Conservation (phyloP, 2,329 filamentous ascomycete genomes). For the Pseudogymnoascus sp. region DNA sequence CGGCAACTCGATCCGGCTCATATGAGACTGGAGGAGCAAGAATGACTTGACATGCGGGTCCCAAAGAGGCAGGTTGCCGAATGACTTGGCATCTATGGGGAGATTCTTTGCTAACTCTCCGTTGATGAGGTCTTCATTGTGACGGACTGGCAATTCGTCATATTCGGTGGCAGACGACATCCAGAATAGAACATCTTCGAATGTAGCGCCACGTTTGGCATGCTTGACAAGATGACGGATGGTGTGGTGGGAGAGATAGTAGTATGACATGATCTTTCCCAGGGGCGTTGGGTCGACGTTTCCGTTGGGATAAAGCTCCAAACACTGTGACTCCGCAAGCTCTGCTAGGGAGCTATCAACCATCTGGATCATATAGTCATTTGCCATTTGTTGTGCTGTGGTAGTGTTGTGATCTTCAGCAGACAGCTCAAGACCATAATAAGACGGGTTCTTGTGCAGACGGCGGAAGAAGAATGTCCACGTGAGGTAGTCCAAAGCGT, state of each 20-base stretch:
- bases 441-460: slow-evolving; percentile 95
- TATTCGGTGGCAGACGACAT: slow-evolving; percentile 93
- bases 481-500: slow-evolving; percentile 93
- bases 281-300: slow-evolving; percentile 85
- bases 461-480: slow-evolving; percentile 99
- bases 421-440: slow-evolving; percentile 91
- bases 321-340: slow-evolving; percentile 76
- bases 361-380: slow-evolving; percentile 90
- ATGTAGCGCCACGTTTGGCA: slow-evolving; percentile 67
- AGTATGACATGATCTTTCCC: slow-evolving; percentile 99
- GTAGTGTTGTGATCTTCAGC: slow-evolving; percentile 87
- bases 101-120: slow-evolving; percentile 78
- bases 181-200: slow-evolving; percentile 81
- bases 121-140: slow-evolving; percentile 98
- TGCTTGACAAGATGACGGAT: slow-evolving; percentile 77
- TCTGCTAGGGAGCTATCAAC: slow-evolving; percentile 81
- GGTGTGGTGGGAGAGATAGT: slow-evolving; percentile 93
- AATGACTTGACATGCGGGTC: slow-evolving; percentile 97
- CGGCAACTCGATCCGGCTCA: slow-evolving; percentile 85
- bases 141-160: slow-evolving; percentile 92
- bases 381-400: slow-evolving; percentile 77
- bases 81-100: slow-evolving; percentile 46
- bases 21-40: slow-evolving; percentile 87
- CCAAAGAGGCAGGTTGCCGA: slow-evolving; percentile 83
- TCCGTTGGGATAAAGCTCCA: slow-evolving; percentile 76